These are phyloP conservation scores for Citrus australasica DNA, from an alignment of 345 rosid species.

Conservation along the genomic window DNA sequence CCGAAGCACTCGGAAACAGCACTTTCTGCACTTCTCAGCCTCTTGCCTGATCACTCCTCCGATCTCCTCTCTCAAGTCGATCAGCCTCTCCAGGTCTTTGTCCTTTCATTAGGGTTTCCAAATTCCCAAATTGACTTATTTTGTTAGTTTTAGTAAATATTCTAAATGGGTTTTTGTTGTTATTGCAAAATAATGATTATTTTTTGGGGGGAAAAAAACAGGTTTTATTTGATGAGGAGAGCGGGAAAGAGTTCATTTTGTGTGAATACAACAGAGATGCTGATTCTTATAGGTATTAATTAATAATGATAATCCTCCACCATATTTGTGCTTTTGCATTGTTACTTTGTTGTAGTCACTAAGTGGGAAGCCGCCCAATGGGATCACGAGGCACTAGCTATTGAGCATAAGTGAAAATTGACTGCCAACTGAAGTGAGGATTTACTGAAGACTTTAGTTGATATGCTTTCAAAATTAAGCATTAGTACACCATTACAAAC, in stretches of 20 bases:
- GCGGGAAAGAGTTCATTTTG: conserved; percentile 79
- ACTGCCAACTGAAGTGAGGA: background rate
- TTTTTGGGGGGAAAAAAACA: conserved; percentile 21
- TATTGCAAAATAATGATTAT: background rate
- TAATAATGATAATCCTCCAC: background rate
- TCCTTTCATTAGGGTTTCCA: background rate
- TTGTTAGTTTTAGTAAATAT: background rate
- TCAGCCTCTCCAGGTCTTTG: conserved; percentile 84
- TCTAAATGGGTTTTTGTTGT: background rate
- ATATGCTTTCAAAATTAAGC: background rate
- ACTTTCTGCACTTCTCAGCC: conserved; percentile 89
- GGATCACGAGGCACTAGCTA: background rate
- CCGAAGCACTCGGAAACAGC: conserved; percentile 90
- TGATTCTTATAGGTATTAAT: conserved; percentile 74
- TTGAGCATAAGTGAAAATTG: too few relatives aligned
- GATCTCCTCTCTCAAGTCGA: conserved; percentile 98
- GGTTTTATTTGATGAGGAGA: conserved; percentile 67
- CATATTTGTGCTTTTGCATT: background rate
- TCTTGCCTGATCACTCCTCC: conserved; percentile 84
- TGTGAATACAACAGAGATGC: conserved; percentile 99
- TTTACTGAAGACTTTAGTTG: background rate
- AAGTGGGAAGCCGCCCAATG: background rate
- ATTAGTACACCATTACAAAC: background rate
- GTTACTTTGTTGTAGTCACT: background rate
- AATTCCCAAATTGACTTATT: background rate